Evolutionary conservation across 805 yeast species (phyloP), one percentile per base, ranked within the genome.

Genomic region (Metschnikowia proteae): DNA sequence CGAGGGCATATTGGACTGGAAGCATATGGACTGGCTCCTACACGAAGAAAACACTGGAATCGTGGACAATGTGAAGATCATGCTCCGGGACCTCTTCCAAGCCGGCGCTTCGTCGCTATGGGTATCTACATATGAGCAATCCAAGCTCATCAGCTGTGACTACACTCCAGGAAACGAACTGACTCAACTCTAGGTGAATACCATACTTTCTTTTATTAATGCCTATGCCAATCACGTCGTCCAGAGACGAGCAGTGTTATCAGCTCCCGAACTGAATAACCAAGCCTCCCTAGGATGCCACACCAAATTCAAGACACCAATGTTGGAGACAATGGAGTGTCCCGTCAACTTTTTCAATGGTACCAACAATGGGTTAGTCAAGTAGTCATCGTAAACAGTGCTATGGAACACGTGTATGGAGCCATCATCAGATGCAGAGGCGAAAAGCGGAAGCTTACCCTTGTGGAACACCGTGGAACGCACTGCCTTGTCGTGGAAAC

Each of bases 271-370:
- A 64, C 94, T 84, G 67, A 94, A 90, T 63, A 94, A 76, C 99
- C 99, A 94, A 0, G 99, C 97, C 71, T 94, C 98, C 60, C 84
- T 83, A 56, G 98, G 98, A 76, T 94, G 99, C 99, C 99, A 94
- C 43, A 81, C 80, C 43, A 86, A 80, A 62, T 83, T 86, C 62
- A 94, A 75, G 11, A 94, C 96, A 63, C 99, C 99, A 49, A 94
- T 72, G 62, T 86, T 84, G 58, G 81, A 80, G 22, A 82, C 73
- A 41, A 89, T 78, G 65, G 85, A 83, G 70, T 94, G 99, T 8
- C 98, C 99, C 38, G 85, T 82, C 63, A 94, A 76, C 64, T 91
- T 90, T 81, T 94, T 94, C 70, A 94, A 79, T 47, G 99, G 99
- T 39, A 94, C 99, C 60, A 94, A 80, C 66, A 94, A 74, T 51